Base-by-base conservation (phyloP, 2,329 filamentous ascomycete species). In the Xylaria hypoxylon region DNA sequence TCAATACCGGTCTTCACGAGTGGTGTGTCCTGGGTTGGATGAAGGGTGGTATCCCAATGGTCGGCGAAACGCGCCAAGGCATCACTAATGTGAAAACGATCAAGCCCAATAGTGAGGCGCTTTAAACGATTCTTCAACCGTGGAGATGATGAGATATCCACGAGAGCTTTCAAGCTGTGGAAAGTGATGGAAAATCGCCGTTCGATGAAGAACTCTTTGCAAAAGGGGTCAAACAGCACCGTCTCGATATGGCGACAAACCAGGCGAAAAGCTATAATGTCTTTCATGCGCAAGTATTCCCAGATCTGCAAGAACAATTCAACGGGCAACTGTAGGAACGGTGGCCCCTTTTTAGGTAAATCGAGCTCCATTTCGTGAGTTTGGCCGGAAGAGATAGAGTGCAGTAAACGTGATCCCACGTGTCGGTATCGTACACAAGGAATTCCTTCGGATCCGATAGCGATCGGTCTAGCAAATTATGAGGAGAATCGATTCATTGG, bases 31-130 rank as follows among this genome's bases (percentile, higher is more conserved):
- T 47, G 59, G 15, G 38, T 50, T 5, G 45, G 59, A n/a, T 58
- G 62, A 19, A 38, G 68, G 3, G 62, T 47, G 4, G 26, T n/a
- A 31, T 70, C 52, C 57, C 64, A 62, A n/a, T 56, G 31, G 19
- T 69, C 59, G 13, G 33, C 38, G 60, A 62, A 59, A 26, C 50
- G 64, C 17, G 68, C 58, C 22, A 74, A 50, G 24, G 71, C 72
- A 35, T 71, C 61, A 28, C 51, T 68, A 38, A 65, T 69, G 28
- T 67, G 64, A 33, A 74, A 44, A 48, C 72, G 66, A 60, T 74
- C 71, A 38, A 74, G 71, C 13, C 73, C 73, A 19, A 74, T 73
- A 15, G 71, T 73, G 5, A 74, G 61, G 44, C 67, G 70, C 40
- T 63, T 68, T 7, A 74, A 44, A 33, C 64, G 56, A 55, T 62